Conservation (phyloP, 352 stramenopile species). For the Phytopythium ostracodes region DNA sequence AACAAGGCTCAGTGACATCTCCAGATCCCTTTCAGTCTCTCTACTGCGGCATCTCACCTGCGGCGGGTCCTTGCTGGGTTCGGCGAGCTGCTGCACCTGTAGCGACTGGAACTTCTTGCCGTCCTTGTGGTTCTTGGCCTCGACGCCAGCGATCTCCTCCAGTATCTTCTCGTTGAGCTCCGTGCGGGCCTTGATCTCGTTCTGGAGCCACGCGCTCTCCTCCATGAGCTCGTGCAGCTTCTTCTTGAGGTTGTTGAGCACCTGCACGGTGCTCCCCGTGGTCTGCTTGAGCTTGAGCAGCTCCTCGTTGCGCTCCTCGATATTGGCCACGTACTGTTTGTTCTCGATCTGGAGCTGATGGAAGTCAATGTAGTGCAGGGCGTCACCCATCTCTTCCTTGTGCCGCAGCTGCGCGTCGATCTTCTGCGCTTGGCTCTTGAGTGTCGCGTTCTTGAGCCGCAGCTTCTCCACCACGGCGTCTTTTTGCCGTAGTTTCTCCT, state of each 20-base stretch:
- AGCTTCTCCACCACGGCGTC: constrained; percentile 93
- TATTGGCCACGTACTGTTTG: constrained; percentile 94
- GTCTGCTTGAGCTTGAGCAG: constrained; percentile 90
- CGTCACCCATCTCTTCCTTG: constrained; percentile 95
- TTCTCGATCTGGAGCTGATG: constrained; percentile 96
- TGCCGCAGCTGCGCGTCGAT: constrained; percentile 88
- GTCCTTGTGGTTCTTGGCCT: constrained; percentile 74
- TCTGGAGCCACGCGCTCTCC: constrained; percentile 75
- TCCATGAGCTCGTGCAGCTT: constrained; percentile 82
- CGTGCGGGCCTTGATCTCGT: constrained; percentile 75
- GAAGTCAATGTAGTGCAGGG: constrained; percentile 96
- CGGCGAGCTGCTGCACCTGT: constrained; percentile 57
- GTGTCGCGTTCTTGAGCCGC: constrained; percentile 90
- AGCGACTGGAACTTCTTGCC: constrained; percentile 47
- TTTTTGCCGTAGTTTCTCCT: constrained; percentile 92
- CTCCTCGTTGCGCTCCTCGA: constrained; percentile 94
- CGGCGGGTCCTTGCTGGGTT: constrained; percentile 82
- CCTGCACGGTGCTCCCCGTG: constrained; percentile 86
- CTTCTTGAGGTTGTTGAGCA: constrained; percentile 91
- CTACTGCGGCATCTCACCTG: constrained; percentile 27
- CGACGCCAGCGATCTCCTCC: constrained; percentile 63
- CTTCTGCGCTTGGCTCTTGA: constrained; percentile 92
- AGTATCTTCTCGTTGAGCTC: constrained; percentile 88
- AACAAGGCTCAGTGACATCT: background rate
- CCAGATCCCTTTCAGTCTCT: no score